Evolutionary conservation across 202 grass and related monocot species (phyloP).

Genomic region (Dendrocalamus latiflorus): DNA sequence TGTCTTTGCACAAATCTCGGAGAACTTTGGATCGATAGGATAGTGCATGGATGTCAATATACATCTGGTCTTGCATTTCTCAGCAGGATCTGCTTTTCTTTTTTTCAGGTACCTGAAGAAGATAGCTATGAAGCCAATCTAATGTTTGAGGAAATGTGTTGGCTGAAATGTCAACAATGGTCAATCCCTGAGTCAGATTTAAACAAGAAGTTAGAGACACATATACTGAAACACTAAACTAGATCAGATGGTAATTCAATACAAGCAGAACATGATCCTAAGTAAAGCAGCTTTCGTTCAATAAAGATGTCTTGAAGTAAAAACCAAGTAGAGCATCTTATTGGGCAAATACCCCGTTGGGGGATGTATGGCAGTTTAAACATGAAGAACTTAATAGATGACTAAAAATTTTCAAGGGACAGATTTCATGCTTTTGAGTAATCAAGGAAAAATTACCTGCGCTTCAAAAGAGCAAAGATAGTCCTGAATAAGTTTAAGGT

Average conservation of each 20-base stretch:
- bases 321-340: not conserved
- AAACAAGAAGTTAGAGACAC: not conserved
- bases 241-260: constrained; percentile 15
- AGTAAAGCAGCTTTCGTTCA: not conserved
- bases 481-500: constrained; percentile 96
- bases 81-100: not conserved
- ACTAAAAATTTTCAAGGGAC: not conserved
- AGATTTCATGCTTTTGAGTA: not conserved
- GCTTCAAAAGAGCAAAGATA: constrained; percentile 95
- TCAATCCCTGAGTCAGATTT: constrained; percentile 56
- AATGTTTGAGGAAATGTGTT: constrained; percentile 92
- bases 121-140: constrained; percentile 68
- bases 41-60: no score
- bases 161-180: constrained; percentile 81
- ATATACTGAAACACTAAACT: not conserved
- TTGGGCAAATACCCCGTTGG: not conserved
- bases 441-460: constrained; percentile 51
- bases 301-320: not conserved
- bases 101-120: constrained; percentile 14
- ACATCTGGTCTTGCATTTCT: no score
- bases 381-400: not conserved
- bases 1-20: no score
- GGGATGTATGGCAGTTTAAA: not conserved
- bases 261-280: not conserved
- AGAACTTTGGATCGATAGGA: no score